Evolutionary conservation across 768 basidiomycete genomes (phyloP), one percentile per base, ranked within the genome.

Genomic region (Boletus sp.): DNA sequence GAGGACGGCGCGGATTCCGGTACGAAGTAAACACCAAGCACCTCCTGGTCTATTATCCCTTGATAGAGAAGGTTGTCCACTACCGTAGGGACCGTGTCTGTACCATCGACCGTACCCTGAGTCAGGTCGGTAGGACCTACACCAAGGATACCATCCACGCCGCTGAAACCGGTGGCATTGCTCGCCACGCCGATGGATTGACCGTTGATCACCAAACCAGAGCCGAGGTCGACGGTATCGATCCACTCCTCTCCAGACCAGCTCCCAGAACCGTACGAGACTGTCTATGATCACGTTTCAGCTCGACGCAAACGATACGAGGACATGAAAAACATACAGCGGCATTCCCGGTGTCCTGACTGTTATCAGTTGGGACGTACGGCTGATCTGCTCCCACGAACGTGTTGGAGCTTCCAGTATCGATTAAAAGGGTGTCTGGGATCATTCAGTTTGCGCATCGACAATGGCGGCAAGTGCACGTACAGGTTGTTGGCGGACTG

Each of bases 61-160:
- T 72, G 66, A 7, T 25, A 39, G 51, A 49, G 54, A 0, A 74
- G 68, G 51, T 70, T 74, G 62, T 74, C 70, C 15, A 54, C 57
- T 17, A 76, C 72, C 3, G 74, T 76, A 11, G 72, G 68, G 17
- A 71, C 59, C 3, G 14, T 19, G 3, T 23, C 3, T 19, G 46
- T 45, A 19, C 58, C 48, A 19, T 19, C 45, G 14, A 66, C 47
- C 7, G 60, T 64, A 41, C 63, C 70, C 1, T 40, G 4, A 1
- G 74, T 76, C 30, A 77, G 58, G 50, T 63, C 69, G 14, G 46
- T 47, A 17, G 76, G 76, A 8, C 75, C 69, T 10, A 61, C 40
- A 66, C 77, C 60, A 21, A 78, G 65, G 50, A 77, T 72, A 17
- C 77, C 77, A 47, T 77, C 74, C 23, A 74, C 57, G 1, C 54